phyloP scores from a whole-genome alignment of 768 basidiomycete species.

The Kwoniella newhampshirensis region DNA sequence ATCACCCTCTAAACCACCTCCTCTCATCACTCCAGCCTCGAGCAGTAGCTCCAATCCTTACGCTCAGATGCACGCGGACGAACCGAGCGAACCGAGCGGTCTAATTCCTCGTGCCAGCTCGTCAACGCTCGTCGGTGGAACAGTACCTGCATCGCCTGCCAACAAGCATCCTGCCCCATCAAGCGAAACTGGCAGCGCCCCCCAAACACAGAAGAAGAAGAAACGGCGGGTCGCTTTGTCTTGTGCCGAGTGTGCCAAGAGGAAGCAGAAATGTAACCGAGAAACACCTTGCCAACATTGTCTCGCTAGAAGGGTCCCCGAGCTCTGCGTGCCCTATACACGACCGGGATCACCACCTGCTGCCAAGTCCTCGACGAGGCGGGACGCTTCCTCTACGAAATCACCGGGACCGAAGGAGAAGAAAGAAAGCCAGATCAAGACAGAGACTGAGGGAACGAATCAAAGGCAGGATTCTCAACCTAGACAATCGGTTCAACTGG shows the following conservation, averaged over 20 bases:
- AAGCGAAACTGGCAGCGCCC: constrained; percentile 4
- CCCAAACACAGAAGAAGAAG: constrained; percentile 47
- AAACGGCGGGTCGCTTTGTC: constrained; percentile 48
- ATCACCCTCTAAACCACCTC: constrained; percentile 20
- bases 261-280: constrained; percentile 50
- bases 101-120: not conserved
- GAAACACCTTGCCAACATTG: constrained; percentile 54
- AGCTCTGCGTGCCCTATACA: constrained; percentile 44
- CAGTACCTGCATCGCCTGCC: not conserved
- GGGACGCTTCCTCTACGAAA: too few relatives aligned
- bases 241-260: constrained; percentile 52
- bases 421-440: not conserved
- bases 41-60: not conserved
- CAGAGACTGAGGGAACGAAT: not conserved
- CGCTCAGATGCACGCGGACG: not conserved
- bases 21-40: constrained; percentile 16
- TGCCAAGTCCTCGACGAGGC: constrained; percentile 33
- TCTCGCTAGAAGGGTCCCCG: constrained; percentile 47
- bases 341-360: constrained; percentile 16
- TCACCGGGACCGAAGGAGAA: not conserved
- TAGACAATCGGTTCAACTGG: constrained; percentile 8
- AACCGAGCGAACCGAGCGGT: not conserved
- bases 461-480: not conserved
- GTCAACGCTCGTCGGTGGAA: not conserved
- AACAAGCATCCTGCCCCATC: constrained; percentile 12